A percentile compares a stretch with the other conserved stretches of the same genome.
phyloP scores from a whole-genome alignment of 306 rosid species.

The Trifolium fragiferum region DNA sequence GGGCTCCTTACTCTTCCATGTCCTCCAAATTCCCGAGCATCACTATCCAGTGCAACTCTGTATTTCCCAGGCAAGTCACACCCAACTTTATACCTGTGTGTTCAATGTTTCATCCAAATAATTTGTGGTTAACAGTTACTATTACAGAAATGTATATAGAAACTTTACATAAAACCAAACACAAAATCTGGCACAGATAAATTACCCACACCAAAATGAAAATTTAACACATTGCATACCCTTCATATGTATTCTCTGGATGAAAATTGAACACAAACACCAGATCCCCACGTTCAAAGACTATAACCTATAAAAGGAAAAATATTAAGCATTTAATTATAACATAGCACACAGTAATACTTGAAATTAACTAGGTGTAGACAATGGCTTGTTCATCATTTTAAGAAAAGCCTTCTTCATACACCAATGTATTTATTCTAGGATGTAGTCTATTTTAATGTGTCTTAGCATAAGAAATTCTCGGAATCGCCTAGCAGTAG shows the following conservation, averaged over 20 bases:
- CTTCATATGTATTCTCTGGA: constrained; percentile 77
- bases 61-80: constrained; percentile 98
- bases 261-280: constrained; percentile 93
- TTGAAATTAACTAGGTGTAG: constrained; percentile 7
- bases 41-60: constrained; percentile 93
- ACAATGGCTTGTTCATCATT: constrained; percentile 20
- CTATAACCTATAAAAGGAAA: constrained; percentile 68
- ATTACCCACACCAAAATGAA: constrained; percentile 28
- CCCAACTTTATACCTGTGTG: constrained; percentile 88
- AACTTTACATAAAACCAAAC: constrained; percentile 28
- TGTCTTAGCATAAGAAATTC: constrained; percentile 12
- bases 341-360: constrained; percentile 22
- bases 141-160: constrained; percentile 13
- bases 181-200: constrained; percentile 10
- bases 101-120: constrained; percentile 42
- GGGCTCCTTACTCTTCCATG: constrained; percentile 84
- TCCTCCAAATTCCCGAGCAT: constrained; percentile 85
- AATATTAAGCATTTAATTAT: constrained; percentile 26
- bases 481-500: constrained; percentile 27
- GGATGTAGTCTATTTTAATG: constrained; percentile 30
- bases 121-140: constrained; percentile 28
- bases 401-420: constrained; percentile 18
- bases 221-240: constrained; percentile 57
- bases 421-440: constrained; percentile 17
- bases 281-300: constrained; percentile 93